A percentile compares a stretch with the other conserved stretches of the same genome.
phyloP scores from a whole-genome alignment of 1,284 basidiomycete species.

The Ganoderma leucocontextum region DNA sequence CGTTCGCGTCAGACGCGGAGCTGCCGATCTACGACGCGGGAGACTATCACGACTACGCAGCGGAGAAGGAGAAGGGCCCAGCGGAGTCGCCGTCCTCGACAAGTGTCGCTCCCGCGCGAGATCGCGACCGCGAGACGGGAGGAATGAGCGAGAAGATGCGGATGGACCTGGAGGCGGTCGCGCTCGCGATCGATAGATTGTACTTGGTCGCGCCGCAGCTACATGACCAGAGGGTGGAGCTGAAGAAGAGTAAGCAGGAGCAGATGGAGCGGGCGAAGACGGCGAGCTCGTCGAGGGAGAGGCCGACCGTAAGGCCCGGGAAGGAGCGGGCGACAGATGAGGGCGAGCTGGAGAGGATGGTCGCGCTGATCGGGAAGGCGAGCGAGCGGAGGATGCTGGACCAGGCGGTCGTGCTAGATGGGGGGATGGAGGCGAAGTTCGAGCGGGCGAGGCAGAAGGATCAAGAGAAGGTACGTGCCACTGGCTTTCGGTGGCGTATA shows the following conservation, averaged over 20 bases:
- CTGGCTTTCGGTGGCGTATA: too few species aligned
- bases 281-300: constrained; percentile 36
- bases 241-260: constrained; percentile 75
- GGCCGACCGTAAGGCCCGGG: constrained; percentile 42
- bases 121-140: constrained; percentile 8
- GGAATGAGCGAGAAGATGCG: constrained; percentile 73
- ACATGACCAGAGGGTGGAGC: constrained; percentile 86
- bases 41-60: constrained; percentile 44
- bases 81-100: constrained; percentile 8
- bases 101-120: neutral
- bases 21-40: constrained; percentile 69
- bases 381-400: constrained; percentile 70
- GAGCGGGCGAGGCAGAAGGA: constrained; percentile 64
- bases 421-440: constrained; percentile 59
- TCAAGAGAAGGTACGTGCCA: constrained; percentile 60
- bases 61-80: constrained; percentile 22
- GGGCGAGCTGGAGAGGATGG: constrained; percentile 72
- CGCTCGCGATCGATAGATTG: constrained; percentile 86
- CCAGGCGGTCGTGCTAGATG: constrained; percentile 73
- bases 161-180: constrained; percentile 83
- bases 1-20: constrained; percentile 32
- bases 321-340: constrained; percentile 58
- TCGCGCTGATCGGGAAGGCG: constrained; percentile 77
- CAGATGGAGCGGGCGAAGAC: constrained; percentile 68
- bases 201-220: constrained; percentile 86